Percentiles rank a stretch among this genome's conserved stretches.
These are phyloP conservation scores for Mycotypha africana DNA, from an alignment of 371 early-diverging fungal species.

Conservation along the genomic window DNA sequence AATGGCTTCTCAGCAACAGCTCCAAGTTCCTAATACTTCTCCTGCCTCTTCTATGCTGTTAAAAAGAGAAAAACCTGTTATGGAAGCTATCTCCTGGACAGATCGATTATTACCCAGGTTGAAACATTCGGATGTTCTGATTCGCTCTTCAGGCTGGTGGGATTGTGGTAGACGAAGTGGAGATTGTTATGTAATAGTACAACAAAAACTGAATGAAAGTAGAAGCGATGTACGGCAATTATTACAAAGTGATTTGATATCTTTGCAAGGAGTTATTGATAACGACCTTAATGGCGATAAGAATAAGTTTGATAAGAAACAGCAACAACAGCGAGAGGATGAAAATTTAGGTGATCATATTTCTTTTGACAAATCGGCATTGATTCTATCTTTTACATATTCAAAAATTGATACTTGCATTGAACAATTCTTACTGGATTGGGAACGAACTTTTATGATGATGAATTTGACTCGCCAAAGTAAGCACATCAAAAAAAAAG, in stretches of 20 bases:
- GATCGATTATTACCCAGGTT: conserved; percentile 20
- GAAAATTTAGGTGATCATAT: conserved; percentile 39
- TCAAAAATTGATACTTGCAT: conserved; percentile 37
- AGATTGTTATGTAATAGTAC: conserved; percentile 43
- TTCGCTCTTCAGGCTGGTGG: conserved; percentile 46
- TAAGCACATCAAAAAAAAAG: too few species aligned
- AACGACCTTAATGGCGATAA: too few species aligned
- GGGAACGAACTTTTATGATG: conserved; percentile 50
- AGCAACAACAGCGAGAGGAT: conserved; percentile 5
- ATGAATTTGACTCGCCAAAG: conserved; percentile 36
- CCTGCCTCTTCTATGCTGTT: too few species aligned
- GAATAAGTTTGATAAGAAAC: not conserved
- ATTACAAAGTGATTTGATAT: too few species aligned
- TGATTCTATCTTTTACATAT: conserved; percentile 40
- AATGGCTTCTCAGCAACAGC: too few species aligned
- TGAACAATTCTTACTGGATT: conserved; percentile 35
- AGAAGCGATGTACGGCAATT: conserved; percentile 14
- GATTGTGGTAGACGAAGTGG: conserved; percentile 34
- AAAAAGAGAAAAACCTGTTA: conserved; percentile 16
- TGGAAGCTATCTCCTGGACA: conserved; percentile 28
- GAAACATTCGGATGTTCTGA: conserved; percentile 33
- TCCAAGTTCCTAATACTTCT: too few species aligned
- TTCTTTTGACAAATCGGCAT: conserved; percentile 28
- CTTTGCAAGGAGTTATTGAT: too few species aligned
- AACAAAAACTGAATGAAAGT: conserved; percentile 34